Evolutionary conservation across 805 yeast species (phyloP).

Genomic region (Blastobotrys mokoenaii): DNA sequence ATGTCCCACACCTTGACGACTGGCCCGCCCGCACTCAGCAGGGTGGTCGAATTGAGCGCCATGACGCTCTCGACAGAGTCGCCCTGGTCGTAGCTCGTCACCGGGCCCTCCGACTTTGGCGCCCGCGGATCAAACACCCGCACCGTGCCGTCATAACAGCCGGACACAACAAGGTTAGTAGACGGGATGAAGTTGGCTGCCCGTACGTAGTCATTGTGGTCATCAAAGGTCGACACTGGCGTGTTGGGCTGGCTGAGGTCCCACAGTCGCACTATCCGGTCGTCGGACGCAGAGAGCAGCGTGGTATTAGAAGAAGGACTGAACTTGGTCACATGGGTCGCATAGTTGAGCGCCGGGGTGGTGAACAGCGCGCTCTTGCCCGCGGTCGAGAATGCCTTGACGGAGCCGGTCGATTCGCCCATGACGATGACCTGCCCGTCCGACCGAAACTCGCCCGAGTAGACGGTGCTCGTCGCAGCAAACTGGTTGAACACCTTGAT

Average conservation of each 20-base stretch:
- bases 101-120: conserved; percentile 39
- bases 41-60: conserved; percentile 64
- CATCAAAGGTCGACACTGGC: conserved; percentile 61
- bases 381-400: conserved; percentile 80
- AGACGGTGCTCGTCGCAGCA: conserved; percentile 69
- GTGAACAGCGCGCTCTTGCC: conserved; percentile 75
- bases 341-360: conserved; percentile 39
- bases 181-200: conserved; percentile 69
- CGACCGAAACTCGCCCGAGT: conserved; percentile 80
- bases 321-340: conserved; percentile 90
- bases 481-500: conserved; percentile 77
- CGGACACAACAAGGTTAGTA: conserved; percentile 77
- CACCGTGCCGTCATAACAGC: conserved; percentile 85
- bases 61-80: conserved; percentile 82
- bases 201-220: conserved; percentile 83
- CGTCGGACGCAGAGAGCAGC: conserved; percentile 84
- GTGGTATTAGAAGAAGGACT: conserved; percentile 70
- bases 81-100: conserved; percentile 58
- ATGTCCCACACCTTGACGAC: conserved; percentile 87
- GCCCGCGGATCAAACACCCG: conserved; percentile 77
- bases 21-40: conserved; percentile 78
- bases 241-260: conserved; percentile 71
- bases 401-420: conserved; percentile 90
- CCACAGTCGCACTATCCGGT: conserved; percentile 75
- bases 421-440: conserved; percentile 91